Percentiles rank a stretch among this genome's conserved stretches.
phyloP scores from a whole-genome alignment of 2,329 filamentous ascomycete species.

The Dothidotthia symphoricarpi region DNA sequence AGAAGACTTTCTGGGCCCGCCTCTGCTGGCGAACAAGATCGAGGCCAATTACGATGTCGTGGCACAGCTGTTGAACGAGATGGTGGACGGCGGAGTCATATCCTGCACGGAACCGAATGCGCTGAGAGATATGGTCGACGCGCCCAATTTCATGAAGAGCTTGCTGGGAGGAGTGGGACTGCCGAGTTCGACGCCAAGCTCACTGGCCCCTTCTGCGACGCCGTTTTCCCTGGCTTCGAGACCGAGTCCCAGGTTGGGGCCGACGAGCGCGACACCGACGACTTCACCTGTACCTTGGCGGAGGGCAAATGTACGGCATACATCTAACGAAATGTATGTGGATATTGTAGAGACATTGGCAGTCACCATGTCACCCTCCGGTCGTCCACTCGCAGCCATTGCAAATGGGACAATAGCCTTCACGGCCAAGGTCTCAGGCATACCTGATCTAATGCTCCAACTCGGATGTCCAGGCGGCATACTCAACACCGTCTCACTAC shows the following conservation, averaged over 20 bases:
- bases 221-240: conserved; percentile 32
- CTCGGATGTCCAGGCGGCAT: conserved; percentile 74
- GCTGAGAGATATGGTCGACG: conserved; percentile 84
- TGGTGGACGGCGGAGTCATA: conserved; percentile 91
- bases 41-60: conserved; percentile 90
- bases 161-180: conserved; percentile 83
- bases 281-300: conserved; percentile 75
- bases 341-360: conserved; percentile 88
- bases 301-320: conserved; percentile 87
- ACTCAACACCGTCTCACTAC: conserved; percentile 72
- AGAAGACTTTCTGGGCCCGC: conserved; percentile 90
- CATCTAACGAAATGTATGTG: conserved; percentile 94
- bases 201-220: conserved; percentile 25
- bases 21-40: conserved; percentile 80
- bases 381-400: conserved; percentile 79
- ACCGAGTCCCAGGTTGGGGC: conserved; percentile 23
- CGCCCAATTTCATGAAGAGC: conserved; percentile 86
- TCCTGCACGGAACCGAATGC: conserved; percentile 92
- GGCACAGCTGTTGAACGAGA: conserved; percentile 87
- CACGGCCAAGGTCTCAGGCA: conserved; percentile 89
- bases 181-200: conserved; percentile 52
- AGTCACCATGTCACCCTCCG: conserved; percentile 87
- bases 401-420: conserved; percentile 92
- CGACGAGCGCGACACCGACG: conserved; percentile 31
- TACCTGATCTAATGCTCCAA: conserved; percentile 83